phyloP scores from a whole-genome alignment of 108 stramenopile genomes.

The Nitzschia inconspicua region DNA sequence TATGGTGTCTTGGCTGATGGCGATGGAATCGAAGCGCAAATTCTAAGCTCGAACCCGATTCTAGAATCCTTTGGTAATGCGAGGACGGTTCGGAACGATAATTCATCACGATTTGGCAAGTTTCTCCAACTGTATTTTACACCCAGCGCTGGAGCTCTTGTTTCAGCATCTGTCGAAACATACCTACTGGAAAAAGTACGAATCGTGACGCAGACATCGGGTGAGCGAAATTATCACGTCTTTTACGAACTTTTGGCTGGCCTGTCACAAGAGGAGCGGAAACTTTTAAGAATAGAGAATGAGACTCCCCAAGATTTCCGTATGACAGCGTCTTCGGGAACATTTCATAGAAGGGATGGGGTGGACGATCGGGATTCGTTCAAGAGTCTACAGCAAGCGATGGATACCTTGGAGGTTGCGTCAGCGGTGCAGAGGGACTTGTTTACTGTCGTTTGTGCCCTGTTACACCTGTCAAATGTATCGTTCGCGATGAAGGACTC shows the following conservation, averaged over 20 bases:
- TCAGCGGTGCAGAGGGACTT: conserved; percentile 47
- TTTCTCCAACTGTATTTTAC: conserved; percentile 82
- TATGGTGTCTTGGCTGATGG: background rate
- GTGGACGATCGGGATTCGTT: conserved; percentile 70
- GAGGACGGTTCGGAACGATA: conserved; percentile 85
- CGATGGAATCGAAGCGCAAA: conserved; percentile 63
- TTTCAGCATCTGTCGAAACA: conserved; percentile 74
- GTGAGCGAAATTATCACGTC: conserved; percentile 93
- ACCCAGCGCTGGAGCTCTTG: conserved; percentile 39
- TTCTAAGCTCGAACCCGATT: conserved; percentile 87
- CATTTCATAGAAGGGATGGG: conserved; percentile 79
- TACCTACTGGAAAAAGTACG: conserved; percentile 85
- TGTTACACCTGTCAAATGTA: conserved; percentile 73
- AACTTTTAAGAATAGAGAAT: conserved; percentile 39
- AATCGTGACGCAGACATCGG: conserved; percentile 58
- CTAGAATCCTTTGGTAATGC: conserved; percentile 94
- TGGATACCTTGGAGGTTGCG: conserved; percentile 65
- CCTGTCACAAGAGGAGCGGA: conserved; percentile 33
- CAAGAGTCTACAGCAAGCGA: conserved; percentile 55
- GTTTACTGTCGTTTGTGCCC: conserved; percentile 52
- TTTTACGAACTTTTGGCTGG: conserved; percentile 86
- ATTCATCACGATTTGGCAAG: conserved; percentile 94
- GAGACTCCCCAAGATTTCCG: conserved; percentile 52
- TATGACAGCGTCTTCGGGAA: conserved; percentile 68
- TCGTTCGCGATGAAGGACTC: conserved; percentile 27